Base-by-base conservation (phyloP, 2,329 filamentous ascomycete genomes). In the Plenodomus lindquistii region DNA sequence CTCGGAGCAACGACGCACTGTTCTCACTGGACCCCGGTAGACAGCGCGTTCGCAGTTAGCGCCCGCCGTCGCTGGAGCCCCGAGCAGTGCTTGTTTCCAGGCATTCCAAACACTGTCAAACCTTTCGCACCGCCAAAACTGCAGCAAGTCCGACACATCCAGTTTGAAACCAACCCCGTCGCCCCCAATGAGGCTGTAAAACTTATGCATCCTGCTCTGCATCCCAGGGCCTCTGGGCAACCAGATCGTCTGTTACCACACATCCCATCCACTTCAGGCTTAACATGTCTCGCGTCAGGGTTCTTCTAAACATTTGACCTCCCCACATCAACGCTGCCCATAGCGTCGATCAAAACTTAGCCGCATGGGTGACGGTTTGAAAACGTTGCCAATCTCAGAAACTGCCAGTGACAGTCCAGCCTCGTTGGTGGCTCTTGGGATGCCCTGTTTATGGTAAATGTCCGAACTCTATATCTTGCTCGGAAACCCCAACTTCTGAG, bases 361-460 rank as follows among this genome's bases (percentile, higher is more conserved):
- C 59, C 65, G 66, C 68, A 69, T 61, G 53, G 60, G 52, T 61
- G 56, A 63, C 54, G 66, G 68, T 73, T 73, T 73, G 71, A 72
- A 74, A 74, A 74, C 71, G 65, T 58, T 68, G 60, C 60, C 63
- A 67, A 71, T 69, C 66, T 68, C 63, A 72, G 55, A 52, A 62
- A 59, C 60, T 68, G 70, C 69, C 69, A 71, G 70, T 70, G 46
- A 61, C 54, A 71, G 73, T 73, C 27, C 67, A 70, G 45, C 64
- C 53, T 71, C 61, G 62, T 63, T 46, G 49, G 49, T 52, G 55
- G 54, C 54, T 54, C 55, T 53, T 47, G 37, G 50, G 65, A 55
- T 55, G 40, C 44, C 57, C 57, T 55, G 61, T 67, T 71, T 69
- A 57, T 59, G 53, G 59, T 59, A 56, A 44, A 41, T 49, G 48